phyloP scores from a whole-genome alignment of 495 filamentous ascomycete genomes.

The Aspergillus leporis region DNA sequence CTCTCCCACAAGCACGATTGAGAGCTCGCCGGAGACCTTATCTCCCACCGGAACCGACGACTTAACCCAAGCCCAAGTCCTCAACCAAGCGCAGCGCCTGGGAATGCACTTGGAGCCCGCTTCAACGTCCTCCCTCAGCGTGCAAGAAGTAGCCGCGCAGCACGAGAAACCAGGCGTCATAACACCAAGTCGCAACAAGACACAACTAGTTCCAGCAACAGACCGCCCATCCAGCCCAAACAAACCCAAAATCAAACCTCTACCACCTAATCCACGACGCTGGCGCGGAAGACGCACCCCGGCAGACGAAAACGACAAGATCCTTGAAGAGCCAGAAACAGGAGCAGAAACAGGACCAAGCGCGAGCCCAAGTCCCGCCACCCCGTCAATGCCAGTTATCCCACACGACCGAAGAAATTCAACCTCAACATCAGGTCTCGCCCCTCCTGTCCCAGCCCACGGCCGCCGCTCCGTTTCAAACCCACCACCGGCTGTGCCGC shows the following conservation, averaged over 20 bases:
- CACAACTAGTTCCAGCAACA: constrained; percentile 3
- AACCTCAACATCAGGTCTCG: constrained; percentile 26
- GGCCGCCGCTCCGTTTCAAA: constrained; percentile 40
- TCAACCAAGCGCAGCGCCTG: constrained; percentile 34
- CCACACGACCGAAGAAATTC: constrained; percentile 31
- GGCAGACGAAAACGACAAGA: constrained; percentile 31
- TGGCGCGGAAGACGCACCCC: constrained; percentile 41
- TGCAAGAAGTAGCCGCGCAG: constrained; percentile 75
- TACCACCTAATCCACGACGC: constrained; percentile 46
- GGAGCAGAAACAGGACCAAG: constrained; percentile 11
- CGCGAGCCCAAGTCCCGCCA: constrained; percentile 22
- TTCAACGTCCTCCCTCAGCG: constrained; percentile 58
- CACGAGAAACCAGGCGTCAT: constrained; percentile 84
- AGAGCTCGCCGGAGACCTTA: constrained; percentile 29
- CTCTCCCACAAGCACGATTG: constrained; percentile 48
- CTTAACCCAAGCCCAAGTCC: constrained; percentile 17
- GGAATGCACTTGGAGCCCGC: constrained; percentile 51
- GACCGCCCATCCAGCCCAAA: constrained; percentile 23
- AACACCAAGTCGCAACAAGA: constrained; percentile 69
- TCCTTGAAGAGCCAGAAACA: constrained; percentile 31
- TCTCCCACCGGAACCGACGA: constrained; percentile 31
- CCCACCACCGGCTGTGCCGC: constrained; percentile 42
- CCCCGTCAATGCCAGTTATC: constrained; percentile 15
- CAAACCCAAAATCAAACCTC: constrained; percentile 42
- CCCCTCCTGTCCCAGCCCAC: constrained; percentile 24